Evolutionary conservation across 768 basidiomycete species (phyloP).

Genomic region (Suillus variegatus): DNA sequence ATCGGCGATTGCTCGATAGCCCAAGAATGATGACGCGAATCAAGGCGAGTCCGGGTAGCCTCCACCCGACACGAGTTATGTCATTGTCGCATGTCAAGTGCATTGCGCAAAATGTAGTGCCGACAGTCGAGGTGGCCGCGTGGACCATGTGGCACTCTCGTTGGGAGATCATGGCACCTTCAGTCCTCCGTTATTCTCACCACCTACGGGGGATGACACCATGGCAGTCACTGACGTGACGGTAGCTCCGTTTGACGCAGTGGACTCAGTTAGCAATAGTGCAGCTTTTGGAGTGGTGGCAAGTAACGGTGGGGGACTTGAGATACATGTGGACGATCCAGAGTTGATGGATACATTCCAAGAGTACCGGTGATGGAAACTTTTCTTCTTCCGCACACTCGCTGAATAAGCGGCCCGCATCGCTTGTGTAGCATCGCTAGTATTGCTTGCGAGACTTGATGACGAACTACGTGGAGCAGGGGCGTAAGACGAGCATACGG

Average conservation of each 20-base stretch:
- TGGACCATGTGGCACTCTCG: background rate
- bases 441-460: constrained; percentile 27
- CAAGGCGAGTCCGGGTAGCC: background rate
- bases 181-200: background rate
- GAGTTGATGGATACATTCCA: constrained; percentile 30
- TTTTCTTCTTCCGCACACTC: constrained; percentile 35
- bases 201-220: background rate
- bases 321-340: constrained; percentile 22
- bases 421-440: constrained; percentile 24
- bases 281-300: constrained; percentile 22
- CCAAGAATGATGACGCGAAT: constrained; percentile 5
- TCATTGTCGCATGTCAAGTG: background rate
- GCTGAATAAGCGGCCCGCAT: constrained; percentile 36
- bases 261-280: constrained; percentile 6
- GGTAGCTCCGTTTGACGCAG: constrained; percentile 9
- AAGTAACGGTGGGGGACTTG: constrained; percentile 5
- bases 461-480: constrained; percentile 29
- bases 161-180: background rate
- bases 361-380: constrained; percentile 30
- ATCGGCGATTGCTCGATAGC: constrained; percentile 1
- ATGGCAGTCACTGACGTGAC: constrained; percentile 5
- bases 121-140: background rate
- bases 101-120: constrained; percentile 4
- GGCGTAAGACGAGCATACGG: constrained; percentile 29
- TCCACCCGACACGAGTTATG: background rate